Evolutionary conservation across 2,329 filamentous ascomycete species (phyloP).

Genomic region (Xylaria multiplex): DNA sequence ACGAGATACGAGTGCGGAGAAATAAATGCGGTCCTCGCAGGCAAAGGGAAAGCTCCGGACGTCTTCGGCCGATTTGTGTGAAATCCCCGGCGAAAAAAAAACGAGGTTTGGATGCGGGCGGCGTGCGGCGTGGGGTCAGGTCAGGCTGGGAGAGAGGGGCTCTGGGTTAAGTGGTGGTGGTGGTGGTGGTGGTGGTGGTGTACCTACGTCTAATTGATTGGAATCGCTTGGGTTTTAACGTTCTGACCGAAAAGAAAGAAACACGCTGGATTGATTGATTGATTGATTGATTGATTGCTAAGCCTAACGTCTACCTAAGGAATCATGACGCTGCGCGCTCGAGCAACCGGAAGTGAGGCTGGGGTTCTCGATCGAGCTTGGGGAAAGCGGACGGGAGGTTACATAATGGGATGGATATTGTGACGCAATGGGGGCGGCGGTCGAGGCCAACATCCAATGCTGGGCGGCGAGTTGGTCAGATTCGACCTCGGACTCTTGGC

Average conservation of each 20-base stretch:
- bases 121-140: background rate
- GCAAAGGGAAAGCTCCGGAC: background rate
- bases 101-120: constrained; percentile 1
- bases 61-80: background rate
- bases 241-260: too few species aligned
- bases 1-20: constrained; percentile 1
- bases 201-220: background rate
- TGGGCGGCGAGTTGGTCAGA: background rate
- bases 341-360: too few species aligned
- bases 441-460: background rate
- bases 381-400: background rate
- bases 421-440: constrained; percentile 2
- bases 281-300: background rate
- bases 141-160: too few species aligned
- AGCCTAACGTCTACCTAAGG: too few species aligned
- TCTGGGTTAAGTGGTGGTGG: background rate
- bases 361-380: background rate
- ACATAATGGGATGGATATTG: background rate
- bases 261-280: too few species aligned
- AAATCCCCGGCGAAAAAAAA: too few species aligned
- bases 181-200: background rate
- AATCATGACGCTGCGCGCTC: too few species aligned
- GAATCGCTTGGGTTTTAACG: background rate
- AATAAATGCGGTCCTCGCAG: constrained; percentile 6
- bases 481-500: background rate